These are phyloP conservation scores for Gnomoniopsis smithogilvyi DNA, from an alignment of 2,329 filamentous ascomycete genomes.

Conservation along the genomic window DNA sequence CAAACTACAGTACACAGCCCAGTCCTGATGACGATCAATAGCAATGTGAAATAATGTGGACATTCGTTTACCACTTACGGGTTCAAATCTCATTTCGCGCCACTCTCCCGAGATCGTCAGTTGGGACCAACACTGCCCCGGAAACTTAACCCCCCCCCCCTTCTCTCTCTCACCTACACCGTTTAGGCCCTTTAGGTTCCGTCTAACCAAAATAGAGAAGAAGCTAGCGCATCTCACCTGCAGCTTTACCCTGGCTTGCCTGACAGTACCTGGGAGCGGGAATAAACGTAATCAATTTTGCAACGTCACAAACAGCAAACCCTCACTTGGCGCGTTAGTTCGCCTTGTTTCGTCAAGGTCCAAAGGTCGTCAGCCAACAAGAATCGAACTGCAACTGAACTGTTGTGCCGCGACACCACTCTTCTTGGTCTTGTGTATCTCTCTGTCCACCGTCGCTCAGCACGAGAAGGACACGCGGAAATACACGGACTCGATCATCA, in stretches of 20 bases:
- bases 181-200: background rate
- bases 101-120: too few relatives aligned
- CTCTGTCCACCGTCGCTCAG: background rate
- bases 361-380: background rate
- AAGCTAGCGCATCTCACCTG: background rate
- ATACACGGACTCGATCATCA: background rate
- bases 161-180: too few relatives aligned
- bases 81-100: too few relatives aligned
- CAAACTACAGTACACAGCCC: background rate
- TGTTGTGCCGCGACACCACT: background rate
- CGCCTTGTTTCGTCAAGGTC: background rate
- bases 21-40: background rate
- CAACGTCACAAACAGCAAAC: background rate
- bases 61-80: too few relatives aligned
- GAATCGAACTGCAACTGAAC: background rate
- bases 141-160: too few relatives aligned
- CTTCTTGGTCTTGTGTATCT: background rate
- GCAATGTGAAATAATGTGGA: too few relatives aligned
- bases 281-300: background rate
- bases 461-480: background rate
- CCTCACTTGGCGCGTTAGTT: too few relatives aligned
- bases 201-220: background rate
- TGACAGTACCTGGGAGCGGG: background rate
- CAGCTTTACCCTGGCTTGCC: background rate
- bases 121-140: too few relatives aligned